phyloP scores from a whole-genome alignment of 108 stramenopile species.

The Skeletonema marinoi region DNA sequence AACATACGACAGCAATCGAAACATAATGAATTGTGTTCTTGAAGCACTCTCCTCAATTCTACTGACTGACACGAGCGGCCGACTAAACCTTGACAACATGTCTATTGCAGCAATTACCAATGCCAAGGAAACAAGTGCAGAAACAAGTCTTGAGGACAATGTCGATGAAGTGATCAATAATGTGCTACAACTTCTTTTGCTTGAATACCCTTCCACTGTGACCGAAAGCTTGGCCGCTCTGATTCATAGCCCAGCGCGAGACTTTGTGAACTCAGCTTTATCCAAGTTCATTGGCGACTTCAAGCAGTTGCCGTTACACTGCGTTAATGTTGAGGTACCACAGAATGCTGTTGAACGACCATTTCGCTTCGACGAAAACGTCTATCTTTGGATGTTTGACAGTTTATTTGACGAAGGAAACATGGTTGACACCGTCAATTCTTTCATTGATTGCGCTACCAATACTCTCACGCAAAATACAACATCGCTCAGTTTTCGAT shows the following conservation, averaged over 20 bases:
- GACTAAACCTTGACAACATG: conserved; percentile 36
- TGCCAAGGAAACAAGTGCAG: not conserved
- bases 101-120: conserved; percentile 16
- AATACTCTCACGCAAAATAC: conserved; percentile 6
- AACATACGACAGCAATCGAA: conserved; percentile 32
- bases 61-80: conserved; percentile 26
- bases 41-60: conserved; percentile 31
- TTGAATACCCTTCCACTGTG: conserved; percentile 56
- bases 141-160: conserved; percentile 48
- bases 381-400: conserved; percentile 40
- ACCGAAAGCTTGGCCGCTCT: conserved; percentile 47
- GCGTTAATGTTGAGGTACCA: conserved; percentile 41
- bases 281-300: conserved; percentile 33
- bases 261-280: conserved; percentile 34
- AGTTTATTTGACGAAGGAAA: conserved; percentile 39
- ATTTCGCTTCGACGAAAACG: conserved; percentile 37
- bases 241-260: conserved; percentile 35
- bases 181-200: conserved; percentile 50
- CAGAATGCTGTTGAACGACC: conserved; percentile 20
- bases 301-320: conserved; percentile 46
- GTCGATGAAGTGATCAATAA: conserved; percentile 61
- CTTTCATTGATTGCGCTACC: conserved; percentile 52
- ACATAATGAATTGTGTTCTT: conserved; percentile 32
- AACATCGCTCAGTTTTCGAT: conserved; percentile 5
- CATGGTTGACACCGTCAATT: conserved; percentile 43